Percentiles rank a stretch among this genome's conserved stretches.
phyloP scores from a whole-genome alignment of 768 basidiomycete genomes.

The Rhodotorula kratochvilovae region DNA sequence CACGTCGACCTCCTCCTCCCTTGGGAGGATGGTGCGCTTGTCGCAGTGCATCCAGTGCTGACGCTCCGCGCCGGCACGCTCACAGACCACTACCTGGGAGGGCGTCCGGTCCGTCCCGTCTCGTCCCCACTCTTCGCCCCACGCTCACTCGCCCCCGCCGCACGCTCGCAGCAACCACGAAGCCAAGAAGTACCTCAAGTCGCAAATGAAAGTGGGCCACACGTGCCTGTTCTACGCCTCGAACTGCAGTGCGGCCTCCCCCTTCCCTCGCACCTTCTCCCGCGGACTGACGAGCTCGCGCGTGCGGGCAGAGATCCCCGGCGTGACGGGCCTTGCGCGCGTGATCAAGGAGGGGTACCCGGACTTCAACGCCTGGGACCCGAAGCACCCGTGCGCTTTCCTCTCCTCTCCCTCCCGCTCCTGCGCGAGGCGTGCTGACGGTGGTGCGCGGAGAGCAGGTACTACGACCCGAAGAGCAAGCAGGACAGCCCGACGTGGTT shows the following conservation, averaged over 20 bases:
- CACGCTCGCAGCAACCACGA: slow-evolving; percentile 42
- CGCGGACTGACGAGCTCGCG: background rate
- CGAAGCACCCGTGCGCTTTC: slow-evolving; percentile 24
- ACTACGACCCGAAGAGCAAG: slow-evolving; percentile 61
- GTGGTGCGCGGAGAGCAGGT: slow-evolving; percentile 9
- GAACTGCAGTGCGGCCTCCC: slow-evolving; percentile 58
- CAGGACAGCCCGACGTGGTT: slow-evolving; percentile 76
- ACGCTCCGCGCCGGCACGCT: background rate
- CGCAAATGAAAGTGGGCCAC: slow-evolving; percentile 34
- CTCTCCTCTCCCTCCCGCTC: background rate
- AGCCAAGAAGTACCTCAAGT: slow-evolving; percentile 37
- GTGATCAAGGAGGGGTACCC: slow-evolving; percentile 82
- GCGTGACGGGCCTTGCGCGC: slow-evolving; percentile 76
- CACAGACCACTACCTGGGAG: slow-evolving; percentile 33
- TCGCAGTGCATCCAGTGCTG: background rate
- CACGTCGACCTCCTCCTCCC: no score
- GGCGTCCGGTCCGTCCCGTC: slow-evolving; percentile 29
- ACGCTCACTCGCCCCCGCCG: no score
- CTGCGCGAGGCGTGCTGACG: background rate
- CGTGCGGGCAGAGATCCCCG: slow-evolving; percentile 47
- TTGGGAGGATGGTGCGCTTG: background rate
- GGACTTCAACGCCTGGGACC: slow-evolving; percentile 61
- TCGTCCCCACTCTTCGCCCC: no score
- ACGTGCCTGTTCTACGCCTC: slow-evolving; percentile 63
- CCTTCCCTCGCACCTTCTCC: no score